Percentiles rank a stretch among this genome's conserved stretches.
Evolutionary conservation across 495 filamentous ascomycete genomes (phyloP).

Genomic region (Hapsidospora chrysogenum): DNA sequence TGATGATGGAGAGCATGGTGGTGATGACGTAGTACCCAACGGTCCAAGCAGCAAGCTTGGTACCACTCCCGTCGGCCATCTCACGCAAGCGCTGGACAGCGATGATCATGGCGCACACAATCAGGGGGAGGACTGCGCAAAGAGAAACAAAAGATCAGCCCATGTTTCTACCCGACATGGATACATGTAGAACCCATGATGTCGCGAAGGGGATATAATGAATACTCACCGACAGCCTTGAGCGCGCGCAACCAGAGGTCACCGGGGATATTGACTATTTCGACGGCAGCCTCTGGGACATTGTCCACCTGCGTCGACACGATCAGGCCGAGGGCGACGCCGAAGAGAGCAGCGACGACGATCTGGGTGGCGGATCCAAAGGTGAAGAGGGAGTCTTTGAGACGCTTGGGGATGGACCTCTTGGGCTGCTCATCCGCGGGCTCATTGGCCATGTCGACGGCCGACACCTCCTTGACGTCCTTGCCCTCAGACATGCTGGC

Average conservation of each 20-base stretch:
- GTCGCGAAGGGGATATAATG: too few relatives aligned
- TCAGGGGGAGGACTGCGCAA: constrained; percentile 14
- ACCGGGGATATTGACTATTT: constrained; percentile 11
- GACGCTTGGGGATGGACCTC: too few relatives aligned
- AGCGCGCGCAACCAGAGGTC: constrained; percentile 13
- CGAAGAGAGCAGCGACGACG: constrained; percentile 11
- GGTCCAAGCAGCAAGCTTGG: constrained; percentile 9
- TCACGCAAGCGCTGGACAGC: constrained; percentile 10
- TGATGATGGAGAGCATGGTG: constrained; percentile 14
- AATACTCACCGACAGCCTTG: constrained; percentile 14
- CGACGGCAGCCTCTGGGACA: constrained; percentile 8
- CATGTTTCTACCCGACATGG: too few relatives aligned
- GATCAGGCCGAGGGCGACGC: constrained; percentile 12
- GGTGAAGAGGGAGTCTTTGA: too few relatives aligned
- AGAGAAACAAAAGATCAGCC: too few relatives aligned
- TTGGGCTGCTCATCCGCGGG: too few relatives aligned
- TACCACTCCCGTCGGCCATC: constrained; percentile 10
- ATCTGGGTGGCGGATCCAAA: constrained; percentile 11
- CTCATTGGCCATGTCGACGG: too few relatives aligned
- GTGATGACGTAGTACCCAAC: constrained; percentile 14
- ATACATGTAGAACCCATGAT: too few relatives aligned
- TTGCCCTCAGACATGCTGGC: too few relatives aligned
- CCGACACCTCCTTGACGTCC: too few relatives aligned
- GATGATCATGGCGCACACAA: constrained; percentile 14
- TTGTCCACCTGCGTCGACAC: constrained; percentile 9